phyloP scores from a whole-genome alignment of 768 basidiomycete genomes.

The Tephrocybe sp. region DNA sequence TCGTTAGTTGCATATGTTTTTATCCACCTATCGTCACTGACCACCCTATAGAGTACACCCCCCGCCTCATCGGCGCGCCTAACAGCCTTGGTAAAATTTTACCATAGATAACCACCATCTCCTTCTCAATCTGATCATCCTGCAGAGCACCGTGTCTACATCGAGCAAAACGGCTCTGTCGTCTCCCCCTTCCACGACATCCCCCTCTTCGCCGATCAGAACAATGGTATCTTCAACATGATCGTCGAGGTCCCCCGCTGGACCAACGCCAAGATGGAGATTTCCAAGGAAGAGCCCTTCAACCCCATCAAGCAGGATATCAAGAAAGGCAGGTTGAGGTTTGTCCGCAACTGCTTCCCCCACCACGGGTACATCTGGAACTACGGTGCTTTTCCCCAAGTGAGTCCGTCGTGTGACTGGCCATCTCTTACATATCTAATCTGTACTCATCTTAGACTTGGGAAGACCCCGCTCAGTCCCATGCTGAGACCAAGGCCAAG shows the following conservation, averaged over 20 bases:
- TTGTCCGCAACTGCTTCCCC: constrained; percentile 99
- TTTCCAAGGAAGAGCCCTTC: constrained; percentile 97
- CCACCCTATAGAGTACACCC: constrained; percentile 54
- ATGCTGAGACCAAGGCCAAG: constrained; percentile 97
- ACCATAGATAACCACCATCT: constrained; percentile 3
- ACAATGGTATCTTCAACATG: constrained; percentile 97
- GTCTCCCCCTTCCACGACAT: constrained; percentile 94
- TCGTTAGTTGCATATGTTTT: constrained; percentile 28
- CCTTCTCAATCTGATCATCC: constrained; percentile 19
- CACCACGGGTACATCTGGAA: constrained; percentile 99
- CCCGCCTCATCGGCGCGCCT: constrained; percentile 82
- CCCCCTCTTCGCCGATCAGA: constrained; percentile 96
- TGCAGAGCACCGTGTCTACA: constrained; percentile 91
- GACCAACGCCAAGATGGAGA: constrained; percentile 99
- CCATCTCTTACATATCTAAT: constrained; percentile 1
- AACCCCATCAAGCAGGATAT: constrained; percentile 99
- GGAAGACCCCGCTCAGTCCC: constrained; percentile 87
- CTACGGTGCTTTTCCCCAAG: constrained; percentile 99
- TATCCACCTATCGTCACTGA: background rate
- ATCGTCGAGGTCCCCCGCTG: constrained; percentile 97
- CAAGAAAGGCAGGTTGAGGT: constrained; percentile 95
- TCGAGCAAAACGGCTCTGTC: constrained; percentile 86
- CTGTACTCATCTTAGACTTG: constrained; percentile 66
- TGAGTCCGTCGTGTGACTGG: constrained; percentile 27
- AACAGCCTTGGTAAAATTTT: constrained; percentile 82